phyloP scores from a whole-genome alignment of 2,329 filamentous ascomycete genomes.

The Fusarium domesticum region DNA sequence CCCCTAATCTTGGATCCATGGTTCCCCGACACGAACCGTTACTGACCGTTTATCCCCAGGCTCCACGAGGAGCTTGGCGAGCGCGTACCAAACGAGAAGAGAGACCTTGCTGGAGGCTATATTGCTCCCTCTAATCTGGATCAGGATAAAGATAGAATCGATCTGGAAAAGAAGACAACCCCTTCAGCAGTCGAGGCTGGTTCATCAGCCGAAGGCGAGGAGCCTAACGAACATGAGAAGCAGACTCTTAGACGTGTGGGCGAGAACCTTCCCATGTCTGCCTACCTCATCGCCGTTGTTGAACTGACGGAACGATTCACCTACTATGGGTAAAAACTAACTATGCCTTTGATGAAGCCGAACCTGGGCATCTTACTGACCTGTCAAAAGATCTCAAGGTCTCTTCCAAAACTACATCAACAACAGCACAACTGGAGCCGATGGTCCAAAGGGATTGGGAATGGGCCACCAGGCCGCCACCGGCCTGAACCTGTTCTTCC shows the following conservation, averaged over 20 bases:
- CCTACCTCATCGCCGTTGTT: slow-evolving; percentile 55
- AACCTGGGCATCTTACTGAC: no score
- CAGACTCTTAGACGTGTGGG: slow-evolving; percentile 49
- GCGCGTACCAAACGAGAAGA: slow-evolving; percentile 22
- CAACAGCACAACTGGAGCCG: slow-evolving; percentile 32
- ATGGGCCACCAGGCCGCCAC: slow-evolving; percentile 55
- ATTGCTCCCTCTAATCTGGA: slow-evolving; percentile 26
- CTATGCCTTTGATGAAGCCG: background rate
- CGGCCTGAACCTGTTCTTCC: slow-evolving; percentile 54
- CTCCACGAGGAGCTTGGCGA: slow-evolving; percentile 30
- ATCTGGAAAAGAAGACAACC: background rate
- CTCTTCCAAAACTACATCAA: slow-evolving; percentile 56
- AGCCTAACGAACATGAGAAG: slow-evolving; percentile 53
- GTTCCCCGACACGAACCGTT: background rate
- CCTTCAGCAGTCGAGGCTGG: slow-evolving; percentile 27
- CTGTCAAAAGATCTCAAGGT: slow-evolving; percentile 36
- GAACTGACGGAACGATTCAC: slow-evolving; percentile 58
- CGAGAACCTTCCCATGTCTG: slow-evolving; percentile 53
- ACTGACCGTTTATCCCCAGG: slow-evolving; percentile 19
- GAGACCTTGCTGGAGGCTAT: slow-evolving; percentile 26
- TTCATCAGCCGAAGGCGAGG: slow-evolving; percentile 44
- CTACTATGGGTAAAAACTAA: slow-evolving; percentile 44
- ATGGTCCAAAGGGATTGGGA: slow-evolving; percentile 50
- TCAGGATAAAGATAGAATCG: slow-evolving; percentile 12
- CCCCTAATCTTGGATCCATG: slow-evolving; percentile 1